Evolutionary conservation across 2,329 filamentous ascomycete genomes (phyloP).

Genomic region (Aspergillus sp.): DNA sequence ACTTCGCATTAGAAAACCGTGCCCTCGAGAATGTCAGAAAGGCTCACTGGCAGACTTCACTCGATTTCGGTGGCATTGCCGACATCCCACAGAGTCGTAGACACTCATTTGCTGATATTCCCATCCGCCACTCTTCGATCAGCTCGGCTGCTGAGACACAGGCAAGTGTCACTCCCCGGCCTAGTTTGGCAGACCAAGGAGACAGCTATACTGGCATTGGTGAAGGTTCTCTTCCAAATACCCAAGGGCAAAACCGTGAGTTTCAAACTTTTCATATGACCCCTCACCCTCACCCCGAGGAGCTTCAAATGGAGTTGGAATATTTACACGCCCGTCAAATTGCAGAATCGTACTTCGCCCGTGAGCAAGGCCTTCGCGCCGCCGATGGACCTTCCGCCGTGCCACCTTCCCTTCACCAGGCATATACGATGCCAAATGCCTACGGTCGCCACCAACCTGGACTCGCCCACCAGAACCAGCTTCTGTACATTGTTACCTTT

Average conservation of each 20-base stretch:
- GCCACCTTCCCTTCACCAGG: constrained; percentile 33
- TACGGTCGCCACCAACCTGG: constrained; percentile 35
- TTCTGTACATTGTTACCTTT: constrained; percentile 80
- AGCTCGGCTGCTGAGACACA: constrained; percentile 32
- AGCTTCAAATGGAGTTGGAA: constrained; percentile 28
- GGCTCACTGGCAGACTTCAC: constrained; percentile 47
- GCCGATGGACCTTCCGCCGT: constrained; percentile 30
- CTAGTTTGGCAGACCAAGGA: constrained; percentile 29
- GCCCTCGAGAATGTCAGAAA: constrained; percentile 42
- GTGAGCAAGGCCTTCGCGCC: constrained; percentile 30
- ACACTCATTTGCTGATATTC: constrained; percentile 49
- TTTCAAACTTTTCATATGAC: constrained; percentile 31
- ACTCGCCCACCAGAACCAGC: constrained; percentile 37
- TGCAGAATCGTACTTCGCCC: constrained; percentile 42
- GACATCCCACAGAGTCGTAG: constrained; percentile 47
- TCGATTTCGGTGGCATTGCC: constrained; percentile 42
- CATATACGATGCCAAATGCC: constrained; percentile 32
- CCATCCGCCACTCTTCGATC: constrained; percentile 43
- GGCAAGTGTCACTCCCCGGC: constrained; percentile 11
- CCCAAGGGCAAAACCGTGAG: constrained; percentile 40
- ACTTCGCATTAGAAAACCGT: constrained; percentile 37
- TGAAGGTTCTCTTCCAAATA: constrained; percentile 31
- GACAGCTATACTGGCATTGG: constrained; percentile 31
- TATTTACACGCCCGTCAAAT: constrained; percentile 36
- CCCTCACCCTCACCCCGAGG: constrained; percentile 19